Evolutionary conservation across 2,329 filamentous ascomycete genomes (phyloP), one percentile per base, ranked within the genome.

Genomic region (Boeremia lycopersici): DNA sequence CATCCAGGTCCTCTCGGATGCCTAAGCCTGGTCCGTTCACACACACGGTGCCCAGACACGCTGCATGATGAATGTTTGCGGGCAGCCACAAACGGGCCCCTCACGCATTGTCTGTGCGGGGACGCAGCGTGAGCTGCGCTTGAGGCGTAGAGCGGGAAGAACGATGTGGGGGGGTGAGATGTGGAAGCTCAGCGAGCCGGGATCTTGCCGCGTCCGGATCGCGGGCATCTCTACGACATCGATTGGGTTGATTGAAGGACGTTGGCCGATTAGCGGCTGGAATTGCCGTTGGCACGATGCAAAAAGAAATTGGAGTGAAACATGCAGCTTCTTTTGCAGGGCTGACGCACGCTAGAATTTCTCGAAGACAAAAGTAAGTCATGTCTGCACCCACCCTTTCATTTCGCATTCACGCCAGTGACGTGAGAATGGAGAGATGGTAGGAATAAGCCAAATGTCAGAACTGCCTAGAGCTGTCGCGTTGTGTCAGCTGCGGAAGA

Each of bases 281-380:
- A 45, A n/a, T 29, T 45, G 30, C 46, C 52, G 45, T 49, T 44
- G 26, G 34, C 33, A 48, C 42, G 36, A 47, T 44, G 47, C 47
- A 51, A 44, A 56, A 51, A 46, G 47, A 51, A 46, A 44, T 56
- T 51, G 43, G 33, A 31, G 38, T 56, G 53, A 56, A 50, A 50
- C 52, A 50, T 38, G 26, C 41, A 42, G 1, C 31, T 55, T 26
- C 41, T 55, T 55, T 55, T 49, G 41, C 25, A 46, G 42, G 46
- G 47, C 52, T 50, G 59, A 60, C 36, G 56, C 56, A 52, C 56
- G 56, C 57, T 62, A 64, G 59, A 62, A 62, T 41, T 58, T 60
- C 52, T 59, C 46, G 60, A 64, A 64, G 52, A 19, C 7, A 59
- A 50, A 55, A 57, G 48, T 33, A 53, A 59, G 25, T 29, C 6